Evolutionary conservation across 768 basidiomycete species (phyloP).

Genomic region (Pleurotus djamor): DNA sequence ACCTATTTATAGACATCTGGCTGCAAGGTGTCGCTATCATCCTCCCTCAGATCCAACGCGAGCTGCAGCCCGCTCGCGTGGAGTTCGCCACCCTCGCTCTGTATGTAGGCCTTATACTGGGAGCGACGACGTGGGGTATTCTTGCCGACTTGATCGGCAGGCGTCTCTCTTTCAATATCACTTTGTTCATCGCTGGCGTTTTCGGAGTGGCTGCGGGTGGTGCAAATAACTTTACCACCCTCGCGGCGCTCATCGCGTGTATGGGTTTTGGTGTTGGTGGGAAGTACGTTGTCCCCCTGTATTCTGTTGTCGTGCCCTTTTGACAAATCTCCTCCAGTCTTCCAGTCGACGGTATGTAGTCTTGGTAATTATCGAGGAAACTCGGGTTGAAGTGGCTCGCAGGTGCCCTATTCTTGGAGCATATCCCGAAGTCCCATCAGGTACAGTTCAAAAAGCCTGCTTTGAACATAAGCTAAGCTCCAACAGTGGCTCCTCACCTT

Average conservation of each 20-base stretch:
- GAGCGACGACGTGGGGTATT: slow-evolving; percentile 47
- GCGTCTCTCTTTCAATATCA: slow-evolving; percentile 41
- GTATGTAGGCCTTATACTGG: slow-evolving; percentile 46
- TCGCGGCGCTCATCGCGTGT: slow-evolving; percentile 43
- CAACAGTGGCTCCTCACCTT: slow-evolving; percentile 50
- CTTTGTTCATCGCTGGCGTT: slow-evolving; percentile 33
- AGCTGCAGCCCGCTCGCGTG: slow-evolving; percentile 37
- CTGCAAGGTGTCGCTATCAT: slow-evolving; percentile 46
- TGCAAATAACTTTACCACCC: slow-evolving; percentile 40
- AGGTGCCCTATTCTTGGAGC: slow-evolving; percentile 44
- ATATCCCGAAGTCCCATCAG: slow-evolving; percentile 40
- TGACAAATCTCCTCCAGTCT: slow-evolving; percentile 26
- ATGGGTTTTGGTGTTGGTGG: slow-evolving; percentile 51
- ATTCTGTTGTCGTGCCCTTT: neutral
- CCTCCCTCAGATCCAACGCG: slow-evolving; percentile 39
- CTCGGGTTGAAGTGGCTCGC: neutral
- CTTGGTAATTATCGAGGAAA: neutral
- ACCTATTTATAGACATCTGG: slow-evolving; percentile 33
- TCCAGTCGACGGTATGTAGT: slow-evolving; percentile 41
- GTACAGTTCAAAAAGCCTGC: slow-evolving; percentile 12
- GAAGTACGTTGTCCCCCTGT: slow-evolving; percentile 36
- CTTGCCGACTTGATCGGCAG: slow-evolving; percentile 49
- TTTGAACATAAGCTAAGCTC: neutral
- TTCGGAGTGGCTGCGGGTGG: slow-evolving; percentile 52
- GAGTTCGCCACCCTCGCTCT: slow-evolving; percentile 46